Base-by-base conservation (phyloP, 805 yeast genomes). In the Metschnikowia drakensbergensis region DNA sequence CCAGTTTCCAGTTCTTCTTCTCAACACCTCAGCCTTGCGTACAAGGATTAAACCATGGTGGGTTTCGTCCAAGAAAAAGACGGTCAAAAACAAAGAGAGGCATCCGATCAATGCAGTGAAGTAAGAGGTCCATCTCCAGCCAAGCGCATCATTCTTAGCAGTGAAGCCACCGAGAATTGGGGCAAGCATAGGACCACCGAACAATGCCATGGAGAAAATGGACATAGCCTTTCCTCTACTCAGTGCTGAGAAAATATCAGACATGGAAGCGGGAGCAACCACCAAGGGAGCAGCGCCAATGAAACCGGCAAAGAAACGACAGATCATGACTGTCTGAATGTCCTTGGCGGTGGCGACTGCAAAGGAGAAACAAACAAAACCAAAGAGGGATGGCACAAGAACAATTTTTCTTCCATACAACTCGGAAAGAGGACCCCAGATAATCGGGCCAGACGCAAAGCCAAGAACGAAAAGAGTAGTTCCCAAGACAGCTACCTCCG, bases 341-440 rank as follows among this genome's bases (percentile, higher is more conserved):
- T 61, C 61, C 36, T 61, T 53, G n/a, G 62, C 58, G 3, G 64
- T 53, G 9, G 62, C 64, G 4, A 52, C 55, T 3, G 58, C 60
- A 61, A 85, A 86, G 40, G 76, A 74, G 66, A 88, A 87, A 40
- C 78, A 58, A 22, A 77, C 69, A 60, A 79, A 78, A 1, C 84
- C 79, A 37, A 87, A 69, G 3, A 76, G 65, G 4, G 90, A 79
- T 3, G 81, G 53, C 2, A 85, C 54, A 47, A 86, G 58, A 11
- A 87, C 82, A 13, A 76, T 65, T 63, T 79, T 79, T 65, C 96
- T 79, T 47, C 95, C 94, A 55, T 75, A 83, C 33, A 84, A 59
- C 64, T 86, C 96, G n/a, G 92, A 84, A 33, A 86, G 63, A 4
- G 96, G 96, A 26, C 94, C 97, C 89, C 94, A 91, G 33, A 88